Base-by-base conservation (phyloP, 345 rosid genomes). In the Eucalyptus cladocalyx region DNA sequence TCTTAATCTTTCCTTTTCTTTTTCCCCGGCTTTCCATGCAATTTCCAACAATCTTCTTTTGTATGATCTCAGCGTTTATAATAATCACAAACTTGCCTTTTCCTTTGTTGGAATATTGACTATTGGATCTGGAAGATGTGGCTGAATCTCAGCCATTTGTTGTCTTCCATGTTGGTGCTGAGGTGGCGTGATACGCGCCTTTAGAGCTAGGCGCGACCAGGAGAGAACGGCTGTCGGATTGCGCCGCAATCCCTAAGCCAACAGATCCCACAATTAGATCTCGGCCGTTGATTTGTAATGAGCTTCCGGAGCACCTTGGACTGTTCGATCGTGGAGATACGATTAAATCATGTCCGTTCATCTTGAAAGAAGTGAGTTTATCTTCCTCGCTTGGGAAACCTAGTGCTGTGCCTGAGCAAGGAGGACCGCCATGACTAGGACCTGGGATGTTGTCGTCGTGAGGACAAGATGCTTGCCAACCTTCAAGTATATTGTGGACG, bases 171-270 rank as follows among this genome's bases (percentile, higher is more conserved):
- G 12, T 26, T 23, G 13, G 62, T 56, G 30, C 13, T 56, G 30
- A 56, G 24, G 30, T 56, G 62, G 62, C 30, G 2, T 56, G 6
- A 56, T 24, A 2, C 2, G 3, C 3, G 3, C 62, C 13, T 5
- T 56, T 3, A 9, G 1, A 56, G 9, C 19, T 56, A 18, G 62
- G 62, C 1, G 0, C 3, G 1, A 9, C 62, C 13, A 24, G 6
- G 6, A 56, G 8, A 56, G 62, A 56, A 18, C 5, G 6, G 30
- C 6, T 3, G 6, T 56, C 13, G 3, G 1, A 56, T 56, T 24
- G 62, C 13, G 1, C 8, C 12, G 3, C 3, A 53, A 8, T 18
- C 56, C 23, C 9, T 53, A 18, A 18, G 24, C 56, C 56, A 51
- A 0, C 8, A 51, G 23, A 18, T 51, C 23, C 23, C 23, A 51